phyloP scores from a whole-genome alignment of 805 yeast genomes.

The Tetrapisispora arboricola region DNA sequence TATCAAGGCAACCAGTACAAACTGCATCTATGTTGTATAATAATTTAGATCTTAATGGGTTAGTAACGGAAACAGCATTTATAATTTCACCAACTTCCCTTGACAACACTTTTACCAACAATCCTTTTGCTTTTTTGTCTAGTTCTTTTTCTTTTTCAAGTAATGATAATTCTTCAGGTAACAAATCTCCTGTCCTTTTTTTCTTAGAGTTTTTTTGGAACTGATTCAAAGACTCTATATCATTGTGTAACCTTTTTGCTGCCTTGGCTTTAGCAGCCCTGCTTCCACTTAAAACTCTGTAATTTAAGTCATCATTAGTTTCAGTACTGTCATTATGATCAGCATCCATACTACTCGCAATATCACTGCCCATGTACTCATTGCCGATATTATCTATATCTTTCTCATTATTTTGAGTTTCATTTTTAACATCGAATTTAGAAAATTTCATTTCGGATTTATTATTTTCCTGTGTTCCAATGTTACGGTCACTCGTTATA shows the following conservation, averaged over 20 bases:
- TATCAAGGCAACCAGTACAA: constrained; percentile 56
- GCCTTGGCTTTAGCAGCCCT: constrained; percentile 63
- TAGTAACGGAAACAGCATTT: constrained; percentile 1
- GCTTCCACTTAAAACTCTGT: constrained; percentile 1
- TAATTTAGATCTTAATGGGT: constrained; percentile 7
- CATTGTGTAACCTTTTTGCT: constrained; percentile 50
- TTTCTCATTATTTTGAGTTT: no score
- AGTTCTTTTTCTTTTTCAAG: constrained; percentile 23
- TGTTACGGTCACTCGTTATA: no score
- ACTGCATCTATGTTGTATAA: constrained; percentile 39
- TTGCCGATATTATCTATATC: no score
- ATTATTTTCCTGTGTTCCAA: no score
- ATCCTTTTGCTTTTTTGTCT: constrained; percentile 16
- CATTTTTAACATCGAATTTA: no score
- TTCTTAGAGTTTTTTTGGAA: constrained; percentile 46
- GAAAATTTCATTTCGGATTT: no score
- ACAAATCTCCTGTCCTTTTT: constrained; percentile 23
- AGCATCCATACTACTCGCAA: no score
- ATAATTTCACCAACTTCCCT: constrained; percentile 6
- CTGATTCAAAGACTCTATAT: constrained; percentile 57
- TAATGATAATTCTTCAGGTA: constrained; percentile 34
- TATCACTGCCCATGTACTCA: no score
- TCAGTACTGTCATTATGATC: not conserved
- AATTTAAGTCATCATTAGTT: not conserved
- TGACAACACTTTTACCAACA: constrained; percentile 5